Base-by-base conservation (phyloP, 1,284 basidiomycete species). In the Tilletia walkeri region DNA sequence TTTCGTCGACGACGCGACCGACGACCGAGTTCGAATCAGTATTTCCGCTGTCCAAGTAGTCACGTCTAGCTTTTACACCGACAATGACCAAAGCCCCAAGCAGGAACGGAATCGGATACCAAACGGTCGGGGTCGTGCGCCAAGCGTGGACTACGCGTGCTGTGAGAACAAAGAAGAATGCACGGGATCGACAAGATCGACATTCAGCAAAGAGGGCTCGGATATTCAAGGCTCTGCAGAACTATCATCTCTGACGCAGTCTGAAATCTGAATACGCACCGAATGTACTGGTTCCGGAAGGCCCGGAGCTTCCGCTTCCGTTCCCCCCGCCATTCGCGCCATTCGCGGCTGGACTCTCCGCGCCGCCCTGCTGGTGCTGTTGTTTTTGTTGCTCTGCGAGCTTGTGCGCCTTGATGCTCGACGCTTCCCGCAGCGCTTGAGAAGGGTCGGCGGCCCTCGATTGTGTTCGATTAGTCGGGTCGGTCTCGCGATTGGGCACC, bases 71-170 rank as follows among this genome's bases (percentile, higher is more conserved):
- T 82, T 94, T 91, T 0, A 81, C 77, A 20, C 78, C 80, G 9
- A 83, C 76, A 0, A 83, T 73, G 30, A 82, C 82, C 3, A 74
- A 68, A 4, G 79, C 81, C 4, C 82, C 82, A 45, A 96, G 90
- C 16, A 93, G 92, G 72, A 97, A 86, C 16, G 95, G 95, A 59
- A 99, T 89, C 9, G 95, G 95, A 78, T 94, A 95, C 95, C 95
- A 99, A 84, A 90, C 92, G 67, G 92, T 93, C 1, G 92, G 93
- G 0, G 95, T 96, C 76, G 90, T 87, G 2, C 87, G 89, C 94
- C 94, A 96, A 34, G 93, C 93, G 74, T 89, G 65, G n/a, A 41
- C 24, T 6, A 24, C 65, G 65, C 45, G 65, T 4, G 9, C 41
- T 47, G 24, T 34, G 5, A 38, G 59, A 30, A 2, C 5, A 38